These are phyloP conservation scores for Malus hybrid DNA, from an alignment of 331 rosid species.

Conservation along the genomic window DNA sequence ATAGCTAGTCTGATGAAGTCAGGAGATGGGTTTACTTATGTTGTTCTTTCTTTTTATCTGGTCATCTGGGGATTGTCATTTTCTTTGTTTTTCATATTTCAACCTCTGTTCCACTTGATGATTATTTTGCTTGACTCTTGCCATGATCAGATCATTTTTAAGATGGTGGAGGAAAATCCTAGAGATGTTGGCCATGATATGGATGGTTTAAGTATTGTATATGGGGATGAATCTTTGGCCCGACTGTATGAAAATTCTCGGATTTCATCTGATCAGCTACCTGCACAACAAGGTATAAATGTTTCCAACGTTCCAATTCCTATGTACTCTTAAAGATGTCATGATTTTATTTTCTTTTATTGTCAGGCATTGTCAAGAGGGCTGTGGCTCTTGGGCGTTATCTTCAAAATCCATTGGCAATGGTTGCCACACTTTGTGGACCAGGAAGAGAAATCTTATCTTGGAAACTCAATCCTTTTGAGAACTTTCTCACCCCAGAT, in stretches of 20 bases:
- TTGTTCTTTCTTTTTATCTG: no score
- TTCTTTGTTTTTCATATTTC: background rate
- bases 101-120: background rate
- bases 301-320: background rate
- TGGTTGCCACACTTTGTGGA: conserved; percentile 90
- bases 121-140: conserved; percentile 12
- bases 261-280: conserved; percentile 88
- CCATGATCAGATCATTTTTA: conserved; percentile 65
- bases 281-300: conserved; percentile 64
- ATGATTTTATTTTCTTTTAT: conserved; percentile 9
- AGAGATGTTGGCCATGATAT: conserved; percentile 96
- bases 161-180: conserved; percentile 99
- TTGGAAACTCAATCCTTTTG: conserved; percentile 75
- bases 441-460: conserved; percentile 82
- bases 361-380: conserved; percentile 83
- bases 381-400: conserved; percentile 91
- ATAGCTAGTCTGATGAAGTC: no score
- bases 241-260: conserved; percentile 90
- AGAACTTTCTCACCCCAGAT: conserved; percentile 77
- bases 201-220: conserved; percentile 93
- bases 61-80: background rate
- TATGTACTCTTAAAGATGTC: background rate
- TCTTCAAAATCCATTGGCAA: conserved; percentile 98
- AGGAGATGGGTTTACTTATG: background rate
- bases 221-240: conserved; percentile 92